Conservation (phyloP, 805 yeast genomes). For the Starmerella tilneyi region DNA sequence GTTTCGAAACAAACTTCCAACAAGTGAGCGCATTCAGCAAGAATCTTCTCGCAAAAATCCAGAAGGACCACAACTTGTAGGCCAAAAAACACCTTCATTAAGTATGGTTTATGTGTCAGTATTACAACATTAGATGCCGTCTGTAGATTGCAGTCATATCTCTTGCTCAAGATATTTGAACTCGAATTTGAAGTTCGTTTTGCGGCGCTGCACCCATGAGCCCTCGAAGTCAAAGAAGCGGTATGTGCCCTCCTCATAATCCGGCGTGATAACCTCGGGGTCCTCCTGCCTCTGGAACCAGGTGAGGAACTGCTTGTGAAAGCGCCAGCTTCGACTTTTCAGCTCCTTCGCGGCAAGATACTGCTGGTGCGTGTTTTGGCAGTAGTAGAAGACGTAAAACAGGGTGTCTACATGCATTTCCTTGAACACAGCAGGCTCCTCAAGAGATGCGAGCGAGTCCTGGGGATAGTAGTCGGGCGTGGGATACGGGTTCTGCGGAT, state of each 20-base stretch:
- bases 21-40: slow-evolving; percentile 70
- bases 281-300: slow-evolving; percentile 71
- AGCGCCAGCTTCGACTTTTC: slow-evolving; percentile 69
- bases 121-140: too few species aligned
- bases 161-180: slow-evolving; percentile 38
- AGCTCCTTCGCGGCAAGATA: slow-evolving; percentile 73
- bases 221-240: slow-evolving; percentile 79
- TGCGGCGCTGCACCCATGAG: slow-evolving; percentile 52
- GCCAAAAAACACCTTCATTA: neutral
- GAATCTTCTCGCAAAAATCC: slow-evolving; percentile 43
- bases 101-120: neutral
- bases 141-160: too few species aligned
- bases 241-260: slow-evolving; percentile 45
- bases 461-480: slow-evolving; percentile 85
- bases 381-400: slow-evolving; percentile 85
- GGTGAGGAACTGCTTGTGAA: slow-evolving; percentile 58
- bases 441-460: slow-evolving; percentile 48
- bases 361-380: slow-evolving; percentile 62
- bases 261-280: slow-evolving; percentile 35
- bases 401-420: slow-evolving; percentile 79
- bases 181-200: slow-evolving; percentile 47
- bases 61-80: slow-evolving; percentile 5
- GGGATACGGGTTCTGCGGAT: slow-evolving; percentile 75
- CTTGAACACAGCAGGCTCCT: slow-evolving; percentile 48
- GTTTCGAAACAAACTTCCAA: slow-evolving; percentile 67